Percentiles rank a stretch among this genome's conserved stretches.
Conservation (phyloP, 2,329 filamentous ascomycete species). For the Scedosporium minutisporum region DNA sequence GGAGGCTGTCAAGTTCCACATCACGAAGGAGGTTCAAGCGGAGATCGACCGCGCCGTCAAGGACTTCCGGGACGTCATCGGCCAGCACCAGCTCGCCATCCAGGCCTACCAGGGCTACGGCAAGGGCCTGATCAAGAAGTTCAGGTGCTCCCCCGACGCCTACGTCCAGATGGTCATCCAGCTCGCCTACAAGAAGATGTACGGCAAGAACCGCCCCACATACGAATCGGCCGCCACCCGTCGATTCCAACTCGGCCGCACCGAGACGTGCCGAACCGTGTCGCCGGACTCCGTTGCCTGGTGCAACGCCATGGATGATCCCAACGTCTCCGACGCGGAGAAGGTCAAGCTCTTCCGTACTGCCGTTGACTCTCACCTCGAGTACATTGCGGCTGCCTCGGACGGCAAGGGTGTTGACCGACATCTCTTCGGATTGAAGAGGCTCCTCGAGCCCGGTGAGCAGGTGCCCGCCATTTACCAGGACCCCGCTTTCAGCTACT, state of each 20-base stretch:
- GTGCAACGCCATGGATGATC: constrained; percentile 76
- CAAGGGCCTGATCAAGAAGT: constrained; percentile 98
- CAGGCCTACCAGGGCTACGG: constrained; percentile 97
- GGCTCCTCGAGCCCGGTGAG: constrained; percentile 71
- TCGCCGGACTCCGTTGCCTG: constrained; percentile 87
- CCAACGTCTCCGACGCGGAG: constrained; percentile 50
- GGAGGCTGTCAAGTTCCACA: constrained; percentile 63
- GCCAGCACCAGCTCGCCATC: constrained; percentile 80
- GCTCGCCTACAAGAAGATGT: constrained; percentile 97
- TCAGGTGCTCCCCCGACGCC: constrained; percentile 94
- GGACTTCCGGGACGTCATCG: constrained; percentile 75
- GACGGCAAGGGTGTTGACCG: constrained; percentile 92
- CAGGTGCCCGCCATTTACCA: constrained; percentile 73
- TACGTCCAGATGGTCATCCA: constrained; percentile 99
- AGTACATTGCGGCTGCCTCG: constrained; percentile 82
- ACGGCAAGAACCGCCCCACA: constrained; percentile 92
- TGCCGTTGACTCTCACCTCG: constrained; percentile 71
- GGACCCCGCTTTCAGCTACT: constrained; percentile 80
- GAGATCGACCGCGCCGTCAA: constrained; percentile 70
- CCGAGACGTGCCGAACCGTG: constrained; percentile 88
- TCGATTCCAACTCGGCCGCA: constrained; percentile 91
- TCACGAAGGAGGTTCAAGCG: constrained; percentile 62
- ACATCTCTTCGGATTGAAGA: constrained; percentile 96
- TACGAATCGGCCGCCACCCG: constrained; percentile 95
- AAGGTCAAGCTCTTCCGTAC: constrained; percentile 69